Evolutionary conservation across 2,329 filamentous ascomycete species (phyloP).

Genomic region (Fusarium avenaceum): DNA sequence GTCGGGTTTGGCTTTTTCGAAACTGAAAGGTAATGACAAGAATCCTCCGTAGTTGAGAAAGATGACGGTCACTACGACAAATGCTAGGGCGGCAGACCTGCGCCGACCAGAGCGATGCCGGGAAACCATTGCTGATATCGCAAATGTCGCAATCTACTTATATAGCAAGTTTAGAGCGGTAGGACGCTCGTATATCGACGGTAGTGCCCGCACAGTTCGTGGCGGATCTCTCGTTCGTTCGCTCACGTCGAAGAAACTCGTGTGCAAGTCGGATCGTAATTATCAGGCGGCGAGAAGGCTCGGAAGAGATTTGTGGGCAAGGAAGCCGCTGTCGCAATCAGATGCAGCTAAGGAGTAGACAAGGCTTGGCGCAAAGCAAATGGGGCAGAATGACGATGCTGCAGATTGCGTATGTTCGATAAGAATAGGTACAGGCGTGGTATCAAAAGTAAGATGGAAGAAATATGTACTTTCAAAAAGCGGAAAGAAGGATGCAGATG

Average conservation of each 20-base stretch:
- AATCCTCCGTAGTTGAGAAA: slow-evolving; percentile 28
- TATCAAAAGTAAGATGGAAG: not conserved
- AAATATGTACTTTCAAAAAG: slow-evolving; percentile 21
- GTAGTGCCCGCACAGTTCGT: not conserved
- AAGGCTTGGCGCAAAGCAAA: slow-evolving; percentile 7
- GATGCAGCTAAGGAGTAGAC: slow-evolving; percentile 17
- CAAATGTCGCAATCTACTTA: slow-evolving; percentile 9
- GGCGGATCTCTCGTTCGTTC: not conserved
- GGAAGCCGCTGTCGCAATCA: slow-evolving; percentile 4
- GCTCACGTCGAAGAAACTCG: not conserved
- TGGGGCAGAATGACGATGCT: not conserved
- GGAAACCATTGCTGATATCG: slow-evolving; percentile 28
- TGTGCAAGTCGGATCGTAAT: not conserved
- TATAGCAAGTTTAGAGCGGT: slow-evolving; percentile 4
- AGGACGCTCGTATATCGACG: slow-evolving; percentile 13
- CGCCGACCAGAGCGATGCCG: slow-evolving; percentile 38
- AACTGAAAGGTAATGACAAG: slow-evolving; percentile 42
- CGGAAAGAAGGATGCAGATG: not conserved
- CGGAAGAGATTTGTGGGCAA: not conserved
- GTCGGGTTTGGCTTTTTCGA: slow-evolving; percentile 38
- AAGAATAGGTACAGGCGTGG: not conserved
- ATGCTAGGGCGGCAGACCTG: slow-evolving; percentile 27
- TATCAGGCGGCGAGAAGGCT: not conserved
- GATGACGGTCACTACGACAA: slow-evolving; percentile 20
- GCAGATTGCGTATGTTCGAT: not conserved